A percentile compares a stretch with the other conserved stretches of the same genome.
Conservation (phyloP, 768 basidiomycete species). For the Fibroporia radiculosa region DNA sequence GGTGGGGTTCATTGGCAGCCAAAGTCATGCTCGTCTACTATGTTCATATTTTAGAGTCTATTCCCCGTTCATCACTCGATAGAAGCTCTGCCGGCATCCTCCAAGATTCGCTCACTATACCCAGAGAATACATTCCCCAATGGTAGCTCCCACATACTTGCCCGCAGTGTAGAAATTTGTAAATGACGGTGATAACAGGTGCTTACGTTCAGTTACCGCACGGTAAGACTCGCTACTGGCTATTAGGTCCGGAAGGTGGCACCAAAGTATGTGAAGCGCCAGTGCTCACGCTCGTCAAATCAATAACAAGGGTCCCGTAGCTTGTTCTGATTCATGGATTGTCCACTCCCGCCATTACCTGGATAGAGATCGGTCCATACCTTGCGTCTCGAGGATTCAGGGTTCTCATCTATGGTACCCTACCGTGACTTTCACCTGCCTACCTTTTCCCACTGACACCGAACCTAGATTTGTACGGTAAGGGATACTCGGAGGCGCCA, state of each 20-base stretch:
- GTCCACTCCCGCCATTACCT: conserved; percentile 65
- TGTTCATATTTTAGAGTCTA: conserved; percentile 12
- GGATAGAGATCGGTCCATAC: conserved; percentile 61
- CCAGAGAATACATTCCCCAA: conserved; percentile 25
- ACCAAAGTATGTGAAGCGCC: conserved; percentile 38
- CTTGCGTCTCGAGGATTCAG: conserved; percentile 58
- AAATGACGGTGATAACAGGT: conserved; percentile 25
- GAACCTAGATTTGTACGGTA: conserved; percentile 64
- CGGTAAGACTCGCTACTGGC: conserved; percentile 62
- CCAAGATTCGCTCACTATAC: conserved; percentile 20
- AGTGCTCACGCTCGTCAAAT: not conserved
- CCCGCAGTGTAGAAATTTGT: not conserved
- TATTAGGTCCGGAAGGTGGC: conserved; percentile 65
- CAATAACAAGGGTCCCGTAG: conserved; percentile 25
- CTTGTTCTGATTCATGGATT: conserved; percentile 73
- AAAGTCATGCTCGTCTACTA: not conserved
- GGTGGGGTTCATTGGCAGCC: not conserved
- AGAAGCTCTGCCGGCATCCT: conserved; percentile 15
- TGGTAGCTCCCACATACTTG: conserved; percentile 8
- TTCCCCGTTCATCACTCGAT: conserved; percentile 17
- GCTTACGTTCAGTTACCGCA: conserved; percentile 56
- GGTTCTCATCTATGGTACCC: conserved; percentile 65
- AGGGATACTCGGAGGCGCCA: conserved; percentile 79
- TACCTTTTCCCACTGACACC: not conserved
- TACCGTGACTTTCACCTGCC: not conserved